Evolutionary conservation across 192 early-diverging fungal genomes (phyloP).

Genomic region (Paraglomus occultum): DNA sequence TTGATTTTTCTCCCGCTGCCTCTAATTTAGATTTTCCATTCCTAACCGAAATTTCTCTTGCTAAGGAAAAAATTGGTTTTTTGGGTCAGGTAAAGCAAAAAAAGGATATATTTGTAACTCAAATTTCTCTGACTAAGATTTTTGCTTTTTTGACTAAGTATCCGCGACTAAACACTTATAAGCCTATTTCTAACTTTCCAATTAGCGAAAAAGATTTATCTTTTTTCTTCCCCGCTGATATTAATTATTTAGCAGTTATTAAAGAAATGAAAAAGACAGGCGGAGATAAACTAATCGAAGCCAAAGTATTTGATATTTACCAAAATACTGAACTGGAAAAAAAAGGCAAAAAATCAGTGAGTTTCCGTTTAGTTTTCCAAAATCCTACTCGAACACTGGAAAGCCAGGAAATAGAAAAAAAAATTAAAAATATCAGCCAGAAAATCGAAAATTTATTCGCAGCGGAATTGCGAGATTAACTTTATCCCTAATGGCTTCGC

Average conservation of each 20-base stretch:
- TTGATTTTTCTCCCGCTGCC: not conserved
- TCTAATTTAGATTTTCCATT: not conserved
- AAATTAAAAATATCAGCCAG: not conserved
- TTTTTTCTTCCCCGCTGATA: not conserved
- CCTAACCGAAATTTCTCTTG: not conserved
- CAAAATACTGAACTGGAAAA: constrained; percentile 5
- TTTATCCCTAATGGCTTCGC: too few relatives aligned
- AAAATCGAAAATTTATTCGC: constrained; percentile 4
- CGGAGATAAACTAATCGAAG: not conserved
- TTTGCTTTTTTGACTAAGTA: not conserved
- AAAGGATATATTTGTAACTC: not conserved
- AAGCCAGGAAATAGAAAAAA: constrained; percentile 17
- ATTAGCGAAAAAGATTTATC: constrained; percentile 16
- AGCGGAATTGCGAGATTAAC: constrained; percentile 10
- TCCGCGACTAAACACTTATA: not conserved
- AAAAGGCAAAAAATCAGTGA: constrained; percentile 7
- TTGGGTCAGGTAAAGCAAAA: not conserved
- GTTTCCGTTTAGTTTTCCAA: constrained; percentile 15
- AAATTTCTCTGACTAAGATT: constrained; percentile 18
- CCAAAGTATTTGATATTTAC: constrained; percentile 6
- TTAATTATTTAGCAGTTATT: not conserved
- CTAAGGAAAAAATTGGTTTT: constrained; percentile 11
- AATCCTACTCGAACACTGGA: not conserved
- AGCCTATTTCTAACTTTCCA: constrained; percentile 3
- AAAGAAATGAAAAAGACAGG: not conserved